Evolutionary conservation across 2,329 filamentous ascomycete species (phyloP).

Genomic region (Cladosporium sp.): DNA sequence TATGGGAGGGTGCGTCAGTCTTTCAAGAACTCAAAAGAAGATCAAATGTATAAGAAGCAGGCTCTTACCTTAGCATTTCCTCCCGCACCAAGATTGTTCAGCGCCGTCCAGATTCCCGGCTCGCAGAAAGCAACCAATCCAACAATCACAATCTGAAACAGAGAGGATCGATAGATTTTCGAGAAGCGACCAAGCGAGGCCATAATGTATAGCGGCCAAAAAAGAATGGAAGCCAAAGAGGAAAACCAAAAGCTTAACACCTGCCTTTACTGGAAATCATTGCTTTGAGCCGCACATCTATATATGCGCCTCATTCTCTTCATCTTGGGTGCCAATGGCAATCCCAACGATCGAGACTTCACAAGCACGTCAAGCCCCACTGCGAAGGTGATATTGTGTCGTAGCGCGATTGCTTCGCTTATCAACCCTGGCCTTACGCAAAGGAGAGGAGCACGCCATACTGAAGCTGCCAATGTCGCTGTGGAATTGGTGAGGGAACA

Average conservation of each 20-base stretch:
- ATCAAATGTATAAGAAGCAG: too few species aligned
- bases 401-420: not conserved
- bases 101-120: conserved; percentile 64
- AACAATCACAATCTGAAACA: conserved; percentile 52
- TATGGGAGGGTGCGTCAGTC: not conserved
- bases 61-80: conserved; percentile 49
- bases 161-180: conserved; percentile 13
- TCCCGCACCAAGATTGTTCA: conserved; percentile 70
- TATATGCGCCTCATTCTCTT: not conserved
- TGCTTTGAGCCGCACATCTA: not conserved
- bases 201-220: not conserved
- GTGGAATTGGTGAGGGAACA: too few species aligned
- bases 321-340: too few species aligned
- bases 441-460: not conserved
- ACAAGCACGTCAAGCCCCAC: conserved; percentile 10
- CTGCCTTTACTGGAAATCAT: not conserved
- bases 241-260: not conserved
- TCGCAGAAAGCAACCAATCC: conserved; percentile 67
- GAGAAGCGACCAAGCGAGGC: not conserved
- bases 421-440: not conserved
- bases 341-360: not conserved
- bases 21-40: too few species aligned
- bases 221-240: not conserved
- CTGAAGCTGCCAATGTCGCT: too few species aligned
- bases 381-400: conserved; percentile 29